phyloP scores from a whole-genome alignment of 2,329 filamentous ascomycete genomes.

The Penicillium sp. region DNA sequence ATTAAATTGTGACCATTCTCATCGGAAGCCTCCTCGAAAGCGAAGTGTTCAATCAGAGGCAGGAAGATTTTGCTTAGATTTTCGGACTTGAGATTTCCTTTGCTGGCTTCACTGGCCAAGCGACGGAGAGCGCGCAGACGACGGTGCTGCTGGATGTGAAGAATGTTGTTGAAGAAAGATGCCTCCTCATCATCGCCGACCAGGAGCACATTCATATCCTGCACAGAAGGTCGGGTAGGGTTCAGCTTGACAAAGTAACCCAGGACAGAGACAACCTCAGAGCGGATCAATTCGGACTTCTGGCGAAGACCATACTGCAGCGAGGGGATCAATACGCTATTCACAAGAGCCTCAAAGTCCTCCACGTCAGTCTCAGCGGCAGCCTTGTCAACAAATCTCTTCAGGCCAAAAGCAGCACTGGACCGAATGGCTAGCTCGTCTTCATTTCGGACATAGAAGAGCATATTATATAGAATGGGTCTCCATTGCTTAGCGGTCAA shows the following conservation, averaged over 20 bases:
- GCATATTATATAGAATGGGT: slow-evolving; percentile 82
- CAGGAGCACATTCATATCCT: slow-evolving; percentile 72
- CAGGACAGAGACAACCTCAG: slow-evolving; percentile 78
- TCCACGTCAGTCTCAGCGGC: slow-evolving; percentile 44
- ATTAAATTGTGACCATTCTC: slow-evolving; percentile 76
- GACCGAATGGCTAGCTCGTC: slow-evolving; percentile 84
- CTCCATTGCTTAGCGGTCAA: slow-evolving; percentile 77
- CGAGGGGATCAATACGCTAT: slow-evolving; percentile 68
- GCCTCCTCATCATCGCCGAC: slow-evolving; percentile 72
- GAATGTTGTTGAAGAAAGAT: slow-evolving; percentile 88
- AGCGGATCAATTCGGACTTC: slow-evolving; percentile 76
- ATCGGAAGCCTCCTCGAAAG: slow-evolving; percentile 80
- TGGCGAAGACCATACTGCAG: slow-evolving; percentile 76
- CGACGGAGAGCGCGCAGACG: slow-evolving; percentile 81
- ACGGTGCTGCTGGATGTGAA: slow-evolving; percentile 85
- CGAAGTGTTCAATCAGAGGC: slow-evolving; percentile 89
- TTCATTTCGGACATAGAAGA: slow-evolving; percentile 81
- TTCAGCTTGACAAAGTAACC: slow-evolving; percentile 74
- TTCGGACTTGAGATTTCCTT: slow-evolving; percentile 66
- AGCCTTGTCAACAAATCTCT: slow-evolving; percentile 70
- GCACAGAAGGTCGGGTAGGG: slow-evolving; percentile 67
- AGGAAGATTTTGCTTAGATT: slow-evolving; percentile 87
- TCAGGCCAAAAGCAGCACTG: slow-evolving; percentile 79
- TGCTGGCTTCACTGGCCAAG: slow-evolving; percentile 67
- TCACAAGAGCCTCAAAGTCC: slow-evolving; percentile 60